Conservation (phyloP, 1,284 basidiomycete genomes). For the Ustilago tritici region DNA sequence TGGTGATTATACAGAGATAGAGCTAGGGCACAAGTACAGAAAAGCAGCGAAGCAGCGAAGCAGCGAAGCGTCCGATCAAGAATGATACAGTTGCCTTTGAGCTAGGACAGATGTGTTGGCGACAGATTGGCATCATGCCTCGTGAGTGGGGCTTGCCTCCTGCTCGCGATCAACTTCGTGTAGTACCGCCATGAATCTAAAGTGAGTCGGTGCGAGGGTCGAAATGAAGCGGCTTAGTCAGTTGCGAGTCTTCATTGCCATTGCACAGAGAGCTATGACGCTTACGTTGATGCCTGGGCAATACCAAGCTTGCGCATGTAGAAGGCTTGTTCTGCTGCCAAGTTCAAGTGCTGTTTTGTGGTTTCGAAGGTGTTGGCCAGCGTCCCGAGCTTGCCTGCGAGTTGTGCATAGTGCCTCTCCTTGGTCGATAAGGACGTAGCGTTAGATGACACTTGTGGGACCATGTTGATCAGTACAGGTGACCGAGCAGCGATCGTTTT, state of each 20-base stretch:
- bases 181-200: conserved; percentile 48
- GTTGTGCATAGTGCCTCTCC: conserved; percentile 49
- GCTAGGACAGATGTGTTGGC: background rate
- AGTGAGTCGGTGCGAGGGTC: background rate
- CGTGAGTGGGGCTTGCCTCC: conserved; percentile 19
- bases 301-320: conserved; percentile 55
- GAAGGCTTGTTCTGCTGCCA: conserved; percentile 51
- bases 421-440: conserved; percentile 32
- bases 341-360: conserved; percentile 40
- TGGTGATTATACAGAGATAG: conserved; percentile 6
- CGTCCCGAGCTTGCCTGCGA: conserved; percentile 41
- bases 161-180: conserved; percentile 41
- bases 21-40: conserved; percentile 2
- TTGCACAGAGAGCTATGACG: background rate
- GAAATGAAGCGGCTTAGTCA: background rate
- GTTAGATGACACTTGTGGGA: conserved; percentile 27
- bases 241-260: background rate
- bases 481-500: background rate
- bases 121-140: conserved; percentile 7
- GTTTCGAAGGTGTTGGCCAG: conserved; percentile 43
- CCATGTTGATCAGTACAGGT: conserved; percentile 13
- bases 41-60: background rate
- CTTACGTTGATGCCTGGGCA: conserved; percentile 49
- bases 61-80: background rate
- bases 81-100: background rate